Evolutionary conservation across 257 asterid genomes (phyloP), one percentile per base, ranked within the genome.

Genomic region (Solanum arcanum): DNA sequence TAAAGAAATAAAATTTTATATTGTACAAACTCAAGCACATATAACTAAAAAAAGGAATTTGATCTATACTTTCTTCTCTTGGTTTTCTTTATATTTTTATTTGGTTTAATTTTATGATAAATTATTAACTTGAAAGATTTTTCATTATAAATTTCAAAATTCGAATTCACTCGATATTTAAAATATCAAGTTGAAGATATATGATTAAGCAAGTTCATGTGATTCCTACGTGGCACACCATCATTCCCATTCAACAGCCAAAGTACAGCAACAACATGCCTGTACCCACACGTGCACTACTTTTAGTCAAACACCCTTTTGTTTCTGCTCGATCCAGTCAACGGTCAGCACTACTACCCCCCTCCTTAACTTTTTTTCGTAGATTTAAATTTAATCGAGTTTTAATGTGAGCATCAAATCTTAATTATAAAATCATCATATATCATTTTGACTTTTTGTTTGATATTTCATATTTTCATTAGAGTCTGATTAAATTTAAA

Each of bases 181-280:
- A 62, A 62, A 62, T n/a, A 62, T 62, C 92, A 90, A 93, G 90
- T 90, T 88, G 92, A n/a, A 86, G 37, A 14, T 20, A 86, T 76
- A 3, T 64, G 84, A 84, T 66, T 66, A 91, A 88, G 86, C 39
- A 31, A n/a, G 37, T 16, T 91, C 96, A 93, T 90, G 96, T 93
- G 95, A 89, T 76, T 87, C 92, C 90, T 81, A 90, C 47, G 90
- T 91, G 93, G 93, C 83, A 87, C 86, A 83, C 93, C 89, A 90
- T 89, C 92, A 89, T 89, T 91, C 91, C 89, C 88, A 85, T 68
- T 84, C 52, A 13, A 76, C 83, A 76, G 6, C 91, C 86, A 78
- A 90, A 86, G 87, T 83, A 90, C 95, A 94, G 94, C 94, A 64
- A 87, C 70, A 93, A 21, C 18, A 37, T 88, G 87, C 92, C 86